phyloP scores from a whole-genome alignment of 805 yeast genomes.

The Saccharomycopsis guyanensis region DNA sequence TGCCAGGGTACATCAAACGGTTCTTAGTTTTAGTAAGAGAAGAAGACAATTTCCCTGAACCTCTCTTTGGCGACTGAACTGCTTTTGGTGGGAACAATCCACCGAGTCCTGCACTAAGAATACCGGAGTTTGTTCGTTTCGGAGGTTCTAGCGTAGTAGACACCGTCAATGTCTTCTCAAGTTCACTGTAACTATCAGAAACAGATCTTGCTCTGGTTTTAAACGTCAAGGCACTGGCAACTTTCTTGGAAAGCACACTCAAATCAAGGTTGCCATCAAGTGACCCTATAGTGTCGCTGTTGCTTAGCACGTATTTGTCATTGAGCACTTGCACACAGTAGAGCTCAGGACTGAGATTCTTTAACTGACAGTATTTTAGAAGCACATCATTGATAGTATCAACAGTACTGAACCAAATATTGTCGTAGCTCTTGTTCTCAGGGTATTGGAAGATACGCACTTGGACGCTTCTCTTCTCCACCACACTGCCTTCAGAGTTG shows the following conservation, averaged over 20 bases:
- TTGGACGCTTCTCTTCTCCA: not conserved
- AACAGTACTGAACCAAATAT: not conserved
- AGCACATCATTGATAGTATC: slow-evolving; percentile 30
- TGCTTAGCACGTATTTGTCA: slow-evolving; percentile 28
- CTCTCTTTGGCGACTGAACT: slow-evolving; percentile 18
- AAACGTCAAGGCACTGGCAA: slow-evolving; percentile 26
- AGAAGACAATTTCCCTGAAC: slow-evolving; percentile 13
- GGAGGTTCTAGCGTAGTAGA: not conserved
- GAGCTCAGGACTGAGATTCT: slow-evolving; percentile 30
- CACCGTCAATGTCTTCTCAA: not conserved
- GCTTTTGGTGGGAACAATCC: slow-evolving; percentile 26
- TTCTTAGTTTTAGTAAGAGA: slow-evolving; percentile 9
- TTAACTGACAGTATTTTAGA: slow-evolving; percentile 29
- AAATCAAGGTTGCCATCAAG: slow-evolving; percentile 35
- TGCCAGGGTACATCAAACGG: not conserved
- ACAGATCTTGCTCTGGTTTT: not conserved
- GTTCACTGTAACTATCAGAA: not conserved
- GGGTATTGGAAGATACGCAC: slow-evolving; percentile 13
- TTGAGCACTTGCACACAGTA: slow-evolving; percentile 30
- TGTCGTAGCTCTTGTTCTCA: slow-evolving; percentile 8
- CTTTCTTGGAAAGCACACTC: slow-evolving; percentile 37
- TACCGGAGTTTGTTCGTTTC: not conserved
- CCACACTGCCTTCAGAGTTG: slow-evolving; percentile 9
- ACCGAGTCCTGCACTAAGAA: slow-evolving; percentile 11
- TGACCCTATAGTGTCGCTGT: slow-evolving; percentile 34